phyloP scores from a whole-genome alignment of 176 grass and related monocot species.

The Melocanna baccifera region DNA sequence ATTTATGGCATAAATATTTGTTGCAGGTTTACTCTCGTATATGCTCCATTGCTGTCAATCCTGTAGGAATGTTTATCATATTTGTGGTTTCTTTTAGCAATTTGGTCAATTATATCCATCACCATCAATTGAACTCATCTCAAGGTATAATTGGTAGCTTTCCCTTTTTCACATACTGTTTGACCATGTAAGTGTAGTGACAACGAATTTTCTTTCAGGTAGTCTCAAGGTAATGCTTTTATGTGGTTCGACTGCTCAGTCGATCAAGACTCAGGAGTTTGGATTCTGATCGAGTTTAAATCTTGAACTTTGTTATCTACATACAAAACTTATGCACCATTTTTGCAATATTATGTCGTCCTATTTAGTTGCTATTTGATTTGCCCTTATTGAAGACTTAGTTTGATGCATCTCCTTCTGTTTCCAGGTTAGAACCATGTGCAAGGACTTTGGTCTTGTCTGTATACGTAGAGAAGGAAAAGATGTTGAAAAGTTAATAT shows the following conservation, averaged over 20 bases:
- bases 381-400: neutral
- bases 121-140: too few relatives aligned
- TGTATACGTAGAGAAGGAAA: constrained; percentile 77
- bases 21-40: too few relatives aligned
- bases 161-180: too few relatives aligned
- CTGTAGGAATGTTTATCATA: too few relatives aligned
- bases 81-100: too few relatives aligned
- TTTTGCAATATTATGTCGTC: neutral
- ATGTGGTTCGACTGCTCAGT: constrained; percentile 92
- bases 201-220: constrained; percentile 31
- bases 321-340: neutral
- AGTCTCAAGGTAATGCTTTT: constrained; percentile 70
- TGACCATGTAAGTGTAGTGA: too few relatives aligned
- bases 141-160: too few relatives aligned
- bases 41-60: too few relatives aligned
- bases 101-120: too few relatives aligned
- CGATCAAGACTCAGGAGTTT: constrained; percentile 69
- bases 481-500: constrained; percentile 60
- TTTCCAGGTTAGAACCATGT: constrained; percentile 68
- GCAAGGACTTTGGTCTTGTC: constrained; percentile 67
- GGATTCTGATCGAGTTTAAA: constrained; percentile 78
- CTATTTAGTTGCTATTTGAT: neutral
- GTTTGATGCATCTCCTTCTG: neutral
- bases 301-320: neutral
- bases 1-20: too few relatives aligned